Percentiles rank a stretch among this genome's conserved stretches.
Evolutionary conservation across 2,329 filamentous ascomycete species (phyloP).

Genomic region (Sporothrix brunneoviolacea): DNA sequence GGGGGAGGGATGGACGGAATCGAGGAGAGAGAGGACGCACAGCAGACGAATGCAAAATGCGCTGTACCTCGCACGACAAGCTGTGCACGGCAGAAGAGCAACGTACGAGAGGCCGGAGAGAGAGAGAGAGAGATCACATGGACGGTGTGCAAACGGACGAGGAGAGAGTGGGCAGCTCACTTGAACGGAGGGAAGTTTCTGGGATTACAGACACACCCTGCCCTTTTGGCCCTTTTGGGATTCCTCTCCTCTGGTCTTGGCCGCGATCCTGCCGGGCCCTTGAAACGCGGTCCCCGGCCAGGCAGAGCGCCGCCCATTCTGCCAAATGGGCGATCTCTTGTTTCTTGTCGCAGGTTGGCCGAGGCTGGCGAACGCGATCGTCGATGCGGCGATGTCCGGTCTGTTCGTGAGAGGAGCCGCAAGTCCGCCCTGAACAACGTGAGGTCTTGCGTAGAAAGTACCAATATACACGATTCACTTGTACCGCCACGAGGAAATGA

Average conservation of each 20-base stretch:
- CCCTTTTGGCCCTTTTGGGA: background rate
- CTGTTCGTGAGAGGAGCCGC: no score
- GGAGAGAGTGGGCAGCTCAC: background rate
- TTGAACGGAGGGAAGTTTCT: no score
- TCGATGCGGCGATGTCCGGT: no score
- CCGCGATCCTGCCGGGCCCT: no score
- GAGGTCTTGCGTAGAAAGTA: no score
- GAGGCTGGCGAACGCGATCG: no score
- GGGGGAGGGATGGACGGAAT: background rate
- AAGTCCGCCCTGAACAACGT: no score
- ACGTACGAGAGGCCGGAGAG: background rate
- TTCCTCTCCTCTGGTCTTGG: background rate
- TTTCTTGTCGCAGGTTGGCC: slow-evolving; percentile 4
- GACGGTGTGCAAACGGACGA: background rate
- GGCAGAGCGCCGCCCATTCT: slow-evolving; percentile 1
- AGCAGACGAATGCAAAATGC: slow-evolving; percentile 1
- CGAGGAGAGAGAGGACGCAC: background rate
- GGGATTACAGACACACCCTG: no score
- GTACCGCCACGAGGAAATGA: no score
- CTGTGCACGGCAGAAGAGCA: background rate
- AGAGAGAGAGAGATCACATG: background rate
- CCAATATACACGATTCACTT: no score
- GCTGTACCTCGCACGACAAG: slow-evolving; percentile 1
- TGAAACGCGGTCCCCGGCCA: background rate
- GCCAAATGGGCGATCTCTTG: slow-evolving; percentile 2